Evolutionary conservation across 129 eudicot genomes (phyloP).

Genomic region (Solidago caesia): DNA sequence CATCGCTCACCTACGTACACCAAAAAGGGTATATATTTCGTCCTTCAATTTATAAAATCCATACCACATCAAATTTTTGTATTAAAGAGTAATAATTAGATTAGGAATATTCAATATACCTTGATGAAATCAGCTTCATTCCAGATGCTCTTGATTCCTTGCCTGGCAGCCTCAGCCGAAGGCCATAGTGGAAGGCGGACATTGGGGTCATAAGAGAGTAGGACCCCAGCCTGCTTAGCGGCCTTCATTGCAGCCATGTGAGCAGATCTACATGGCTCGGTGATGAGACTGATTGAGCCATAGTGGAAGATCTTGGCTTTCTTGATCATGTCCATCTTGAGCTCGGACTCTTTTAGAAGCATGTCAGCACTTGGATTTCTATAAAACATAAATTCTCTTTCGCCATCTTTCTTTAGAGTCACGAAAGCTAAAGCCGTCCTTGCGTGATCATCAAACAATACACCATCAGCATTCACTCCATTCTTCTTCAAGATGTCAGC

Average conservation of each 20-base stretch:
- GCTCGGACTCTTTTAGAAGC: constrained; percentile 61
- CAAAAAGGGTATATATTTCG: background rate
- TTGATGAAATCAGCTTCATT: constrained; percentile 72
- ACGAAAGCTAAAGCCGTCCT: constrained; percentile 80
- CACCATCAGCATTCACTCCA: constrained; percentile 58
- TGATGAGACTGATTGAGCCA: constrained; percentile 71
- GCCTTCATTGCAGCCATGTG: constrained; percentile 71
- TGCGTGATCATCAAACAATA: constrained; percentile 59
- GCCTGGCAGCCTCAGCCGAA: constrained; percentile 52
- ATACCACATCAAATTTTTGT: background rate
- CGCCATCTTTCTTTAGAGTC: constrained; percentile 58
- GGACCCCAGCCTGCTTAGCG: constrained; percentile 68
- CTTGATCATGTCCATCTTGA: constrained; percentile 55
- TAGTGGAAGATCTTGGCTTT: constrained; percentile 62
- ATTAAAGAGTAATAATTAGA: background rate
- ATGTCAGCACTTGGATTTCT: constrained; percentile 85
- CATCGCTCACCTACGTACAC: constrained; percentile 56
- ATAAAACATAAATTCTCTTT: constrained; percentile 84
- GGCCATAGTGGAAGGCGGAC: constrained; percentile 75
- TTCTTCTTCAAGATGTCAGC: constrained; percentile 58
- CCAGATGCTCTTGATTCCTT: constrained; percentile 72
- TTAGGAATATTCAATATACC: constrained; percentile 25
- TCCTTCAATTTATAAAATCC: background rate
- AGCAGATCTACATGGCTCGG: constrained; percentile 70
- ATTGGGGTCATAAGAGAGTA: constrained; percentile 78